Conservation (phyloP, 2,329 filamentous ascomycete species). For the Fusarium tuaranense region DNA sequence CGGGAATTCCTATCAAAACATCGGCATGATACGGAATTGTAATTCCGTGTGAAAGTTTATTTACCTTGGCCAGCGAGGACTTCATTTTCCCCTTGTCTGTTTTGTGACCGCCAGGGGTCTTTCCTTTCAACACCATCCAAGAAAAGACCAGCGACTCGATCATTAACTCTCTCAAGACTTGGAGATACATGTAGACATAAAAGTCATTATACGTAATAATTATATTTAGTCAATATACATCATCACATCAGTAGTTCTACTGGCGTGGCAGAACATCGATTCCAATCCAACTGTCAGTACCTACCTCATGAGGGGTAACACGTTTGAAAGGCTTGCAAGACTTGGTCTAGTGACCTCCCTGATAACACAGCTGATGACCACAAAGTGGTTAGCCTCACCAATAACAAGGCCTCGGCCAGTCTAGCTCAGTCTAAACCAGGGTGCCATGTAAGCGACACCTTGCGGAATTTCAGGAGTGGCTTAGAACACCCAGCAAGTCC, state of each 20-base stretch:
- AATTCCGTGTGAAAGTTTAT: background rate
- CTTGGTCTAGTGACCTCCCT: background rate
- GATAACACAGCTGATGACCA: background rate
- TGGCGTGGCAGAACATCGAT: background rate
- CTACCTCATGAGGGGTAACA: background rate
- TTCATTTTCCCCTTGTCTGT: background rate
- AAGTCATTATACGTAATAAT: background rate
- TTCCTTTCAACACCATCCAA: background rate
- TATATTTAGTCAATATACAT: background rate
- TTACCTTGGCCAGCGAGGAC: background rate
- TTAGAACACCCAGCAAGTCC: background rate
- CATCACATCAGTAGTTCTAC: background rate
- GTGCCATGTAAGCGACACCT: background rate
- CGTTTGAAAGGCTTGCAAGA: background rate
- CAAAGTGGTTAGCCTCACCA: background rate
- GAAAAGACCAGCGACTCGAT: background rate
- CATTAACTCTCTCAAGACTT: background rate
- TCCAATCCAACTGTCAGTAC: background rate
- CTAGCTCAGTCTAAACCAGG: background rate
- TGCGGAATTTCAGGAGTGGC: conserved; percentile 1
- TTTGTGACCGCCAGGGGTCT: background rate
- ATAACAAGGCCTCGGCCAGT: background rate
- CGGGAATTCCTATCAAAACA: background rate
- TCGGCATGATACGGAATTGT: background rate
- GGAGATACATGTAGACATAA: background rate